A percentile compares a stretch with the other conserved stretches of the same genome.
phyloP scores from a whole-genome alignment of 495 filamentous ascomycete species.

The Penicillium diatomitis region DNA sequence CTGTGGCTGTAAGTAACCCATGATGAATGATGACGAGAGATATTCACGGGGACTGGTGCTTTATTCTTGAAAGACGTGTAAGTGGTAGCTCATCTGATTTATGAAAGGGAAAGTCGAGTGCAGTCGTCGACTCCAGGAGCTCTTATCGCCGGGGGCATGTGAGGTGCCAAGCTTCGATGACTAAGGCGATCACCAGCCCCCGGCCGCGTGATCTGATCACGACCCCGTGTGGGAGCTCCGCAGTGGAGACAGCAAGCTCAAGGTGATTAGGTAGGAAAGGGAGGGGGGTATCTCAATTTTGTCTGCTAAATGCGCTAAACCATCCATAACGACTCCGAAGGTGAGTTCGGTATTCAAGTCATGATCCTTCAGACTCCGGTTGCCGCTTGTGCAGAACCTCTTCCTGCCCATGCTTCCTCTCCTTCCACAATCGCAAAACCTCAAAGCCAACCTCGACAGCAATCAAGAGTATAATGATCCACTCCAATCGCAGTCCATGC shows the following conservation, averaged over 20 bases:
- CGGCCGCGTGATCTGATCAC: conserved; percentile 3
- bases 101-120: neutral
- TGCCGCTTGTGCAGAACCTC: conserved; percentile 21
- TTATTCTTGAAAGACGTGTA: neutral
- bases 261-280: neutral
- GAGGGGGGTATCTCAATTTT: conserved; percentile 16
- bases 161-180: conserved; percentile 4
- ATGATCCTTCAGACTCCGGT: neutral
- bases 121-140: neutral
- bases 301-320: neutral
- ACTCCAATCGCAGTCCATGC: conserved; percentile 80
- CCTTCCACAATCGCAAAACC: conserved; percentile 51
- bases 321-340: no score
- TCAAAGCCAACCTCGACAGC: conserved; percentile 79
- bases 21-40: neutral
- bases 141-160: conserved; percentile 1
- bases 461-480: conserved; percentile 94
- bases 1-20: conserved; percentile 17
- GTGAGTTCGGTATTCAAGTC: no score
- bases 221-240: neutral
- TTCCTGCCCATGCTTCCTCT: conserved; percentile 38
- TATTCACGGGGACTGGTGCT: neutral
- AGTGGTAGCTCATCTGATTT: neutral
- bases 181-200: conserved; percentile 16
- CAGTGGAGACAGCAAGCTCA: neutral